Conservation (phyloP, 495 filamentous ascomycete genomes). For the Aspergillus incahuasiensis region DNA sequence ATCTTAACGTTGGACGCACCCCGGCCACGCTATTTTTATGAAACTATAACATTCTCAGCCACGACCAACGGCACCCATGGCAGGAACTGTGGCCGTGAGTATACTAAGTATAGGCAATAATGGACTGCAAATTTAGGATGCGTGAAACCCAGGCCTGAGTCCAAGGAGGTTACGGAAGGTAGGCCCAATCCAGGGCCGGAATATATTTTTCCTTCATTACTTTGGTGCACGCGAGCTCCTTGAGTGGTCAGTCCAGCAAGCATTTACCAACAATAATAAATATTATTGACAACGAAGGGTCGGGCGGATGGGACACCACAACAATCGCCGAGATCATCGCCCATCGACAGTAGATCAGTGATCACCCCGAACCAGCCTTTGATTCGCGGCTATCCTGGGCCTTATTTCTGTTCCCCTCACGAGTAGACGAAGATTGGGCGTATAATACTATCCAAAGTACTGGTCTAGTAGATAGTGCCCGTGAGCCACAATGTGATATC, state of each 20-base stretch:
- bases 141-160: no score
- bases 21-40: not conserved
- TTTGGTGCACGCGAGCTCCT: no score
- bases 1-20: not conserved
- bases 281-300: not conserved
- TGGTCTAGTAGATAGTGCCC: no score
- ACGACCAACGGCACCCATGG: not conserved
- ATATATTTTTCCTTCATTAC: no score
- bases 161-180: not conserved
- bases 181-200: not conserved
- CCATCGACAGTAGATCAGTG: constrained; percentile 6
- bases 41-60: constrained; percentile 3
- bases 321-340: not conserved
- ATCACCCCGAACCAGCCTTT: no score
- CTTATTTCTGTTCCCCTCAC: no score
- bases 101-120: not conserved
- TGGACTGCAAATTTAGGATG: not conserved
- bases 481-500: not conserved
- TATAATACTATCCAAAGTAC: no score
- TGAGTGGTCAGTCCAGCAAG: no score
- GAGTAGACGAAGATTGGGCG: no score
- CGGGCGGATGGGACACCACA: not conserved
- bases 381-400: no score
- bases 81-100: constrained; percentile 2
- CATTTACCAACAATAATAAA: no score